Evolutionary conservation across 768 basidiomycete genomes (phyloP), one percentile per base, ranked within the genome.

Genomic region (Auricularia heimuer): DNA sequence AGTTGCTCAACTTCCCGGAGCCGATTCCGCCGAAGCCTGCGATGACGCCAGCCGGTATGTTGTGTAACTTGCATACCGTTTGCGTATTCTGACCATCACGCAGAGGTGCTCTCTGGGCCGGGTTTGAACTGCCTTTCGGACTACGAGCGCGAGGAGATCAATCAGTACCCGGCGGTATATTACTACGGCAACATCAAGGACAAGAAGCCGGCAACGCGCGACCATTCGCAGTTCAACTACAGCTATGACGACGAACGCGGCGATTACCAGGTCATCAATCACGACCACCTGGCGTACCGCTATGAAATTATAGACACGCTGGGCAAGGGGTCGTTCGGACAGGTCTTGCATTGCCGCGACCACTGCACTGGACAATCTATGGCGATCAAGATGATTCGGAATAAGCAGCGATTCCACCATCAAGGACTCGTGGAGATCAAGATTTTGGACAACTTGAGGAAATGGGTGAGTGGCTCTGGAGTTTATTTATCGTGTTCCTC

Each of bases 391-490:
- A 98, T 99, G 67, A 98, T 99, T 70, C 87, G 97, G 47, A 98
- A 98, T 80, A 98, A 98, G 82, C 98, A 98, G 76, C 83, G 97
- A 61, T 98, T 98, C 80, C 95, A 98, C 74, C 92, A 96, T 71
- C 97, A 98, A 75, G 97, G 96, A 0, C 75, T 98, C 54, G 95
- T 98, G n/a, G 97, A 98, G 78, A 96, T 98, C 77, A 98, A 98
- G 77, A 98, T 99, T 65, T 78, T 99, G 67, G 94, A 98, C 70
- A 98, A 92, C 73, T 80, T 98, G 69, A 86, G 91, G 36, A 94
- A 95, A 90, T 98, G 97, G 97, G 95, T 93, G 70, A 65, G 88
- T 79, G n/a, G 2, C 6, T 34, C 21, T 35, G 6, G 16, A 3
- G 24, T 63, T 62, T 14, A 64, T 54, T 11, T 61, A 33, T 10